Conservation (phyloP, 139 green algal species). For the Coelastrella sp. region DNA sequence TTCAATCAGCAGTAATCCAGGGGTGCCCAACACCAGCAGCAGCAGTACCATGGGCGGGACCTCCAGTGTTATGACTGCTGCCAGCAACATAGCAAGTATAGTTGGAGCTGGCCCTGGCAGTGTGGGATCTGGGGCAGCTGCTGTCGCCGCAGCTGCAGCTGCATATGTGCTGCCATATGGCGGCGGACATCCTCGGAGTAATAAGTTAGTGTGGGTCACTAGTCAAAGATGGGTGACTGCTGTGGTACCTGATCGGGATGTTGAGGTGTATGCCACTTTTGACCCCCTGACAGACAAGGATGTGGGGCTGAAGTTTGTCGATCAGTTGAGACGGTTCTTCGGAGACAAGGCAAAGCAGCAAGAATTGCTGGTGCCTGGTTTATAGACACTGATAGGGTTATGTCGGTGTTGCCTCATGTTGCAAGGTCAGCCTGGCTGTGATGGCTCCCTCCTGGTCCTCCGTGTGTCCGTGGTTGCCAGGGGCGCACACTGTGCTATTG, state of each 20-base stretch:
- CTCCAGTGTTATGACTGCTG: not conserved
- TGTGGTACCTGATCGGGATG: conserved; percentile 25
- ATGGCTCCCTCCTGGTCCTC: no score
- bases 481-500: no score
- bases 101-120: conserved; percentile 17
- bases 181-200: not conserved
- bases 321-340: conserved; percentile 30
- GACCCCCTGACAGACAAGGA: conserved; percentile 42
- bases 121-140: not conserved
- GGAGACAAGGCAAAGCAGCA: conserved; percentile 25
- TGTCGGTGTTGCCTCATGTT: not conserved
- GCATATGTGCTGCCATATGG: conserved; percentile 5
- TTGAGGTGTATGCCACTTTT: conserved; percentile 43
- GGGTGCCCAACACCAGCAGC: not conserved
- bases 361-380: conserved; percentile 39
- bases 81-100: conserved; percentile 23
- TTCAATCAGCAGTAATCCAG: not conserved
- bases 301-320: conserved; percentile 19
- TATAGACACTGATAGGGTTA: not conserved
- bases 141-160: conserved; percentile 21
- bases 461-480: no score
- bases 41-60: not conserved
- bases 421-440: not conserved
- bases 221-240: conserved; percentile 27
- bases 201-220: conserved; percentile 35